phyloP scores from a whole-genome alignment of 75 land plant species.

The Selaginella moellendorffii region DNA sequence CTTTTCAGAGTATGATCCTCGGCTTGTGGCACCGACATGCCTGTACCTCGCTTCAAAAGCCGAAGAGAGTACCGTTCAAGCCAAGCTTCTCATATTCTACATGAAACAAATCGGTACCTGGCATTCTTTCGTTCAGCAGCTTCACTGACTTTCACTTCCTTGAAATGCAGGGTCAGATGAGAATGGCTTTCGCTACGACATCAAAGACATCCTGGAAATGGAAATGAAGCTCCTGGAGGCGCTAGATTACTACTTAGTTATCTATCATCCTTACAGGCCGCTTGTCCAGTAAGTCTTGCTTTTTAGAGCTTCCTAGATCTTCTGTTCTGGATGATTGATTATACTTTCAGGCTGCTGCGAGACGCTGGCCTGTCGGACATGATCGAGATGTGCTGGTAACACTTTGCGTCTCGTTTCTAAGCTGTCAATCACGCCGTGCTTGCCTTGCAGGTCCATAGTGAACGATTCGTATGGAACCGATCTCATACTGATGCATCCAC shows the following conservation, averaged over 20 bases:
- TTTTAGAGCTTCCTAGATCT: not conserved
- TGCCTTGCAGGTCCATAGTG: slow-evolving; percentile 73
- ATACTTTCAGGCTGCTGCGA: slow-evolving; percentile 52
- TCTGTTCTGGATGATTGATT: not conserved
- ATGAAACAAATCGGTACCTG: slow-evolving; percentile 44
- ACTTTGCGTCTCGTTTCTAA: not conserved
- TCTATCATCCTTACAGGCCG: slow-evolving; percentile 84
- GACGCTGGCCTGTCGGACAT: slow-evolving; percentile 63
- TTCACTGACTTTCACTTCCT: not conserved
- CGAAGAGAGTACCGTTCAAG: slow-evolving; percentile 91
- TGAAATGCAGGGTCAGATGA: slow-evolving; percentile 7
- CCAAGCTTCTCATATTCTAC: slow-evolving; percentile 70
- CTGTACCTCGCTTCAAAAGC: slow-evolving; percentile 91
- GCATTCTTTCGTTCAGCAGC: slow-evolving; percentile 6
- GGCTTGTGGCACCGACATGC: slow-evolving; percentile 83
- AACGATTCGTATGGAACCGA: slow-evolving; percentile 92
- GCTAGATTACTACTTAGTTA: slow-evolving; percentile 81
- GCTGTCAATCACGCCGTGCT: too few relatives aligned
- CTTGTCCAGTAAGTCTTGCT: slow-evolving; percentile 53
- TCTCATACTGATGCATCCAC: slow-evolving; percentile 75
- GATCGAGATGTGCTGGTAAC: slow-evolving; percentile 58
- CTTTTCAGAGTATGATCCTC: slow-evolving; percentile 84
- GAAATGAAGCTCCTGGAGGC: slow-evolving; percentile 97
- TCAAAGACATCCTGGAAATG: slow-evolving; percentile 92
- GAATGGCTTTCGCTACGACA: slow-evolving; percentile 51